Evolutionary conservation across 768 basidiomycete genomes (phyloP).

Genomic region (Amanita polypyramis): DNA sequence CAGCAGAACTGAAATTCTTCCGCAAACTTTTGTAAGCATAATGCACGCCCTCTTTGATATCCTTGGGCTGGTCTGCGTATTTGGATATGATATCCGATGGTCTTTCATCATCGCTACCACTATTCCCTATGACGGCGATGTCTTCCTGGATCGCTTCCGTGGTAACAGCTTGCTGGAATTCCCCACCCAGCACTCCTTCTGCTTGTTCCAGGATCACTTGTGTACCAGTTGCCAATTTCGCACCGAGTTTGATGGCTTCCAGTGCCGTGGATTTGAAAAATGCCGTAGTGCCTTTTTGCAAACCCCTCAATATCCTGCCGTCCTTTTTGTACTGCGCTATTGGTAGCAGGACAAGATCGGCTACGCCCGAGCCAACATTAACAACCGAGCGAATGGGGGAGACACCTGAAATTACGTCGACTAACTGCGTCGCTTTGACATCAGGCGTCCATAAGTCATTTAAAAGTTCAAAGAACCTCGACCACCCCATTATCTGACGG

Average conservation of each 20-base stretch:
- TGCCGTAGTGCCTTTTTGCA: constrained; percentile 88
- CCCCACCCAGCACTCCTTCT: constrained; percentile 80
- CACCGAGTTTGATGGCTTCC: constrained; percentile 92
- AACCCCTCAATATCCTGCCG: constrained; percentile 80
- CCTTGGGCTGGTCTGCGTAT: constrained; percentile 85
- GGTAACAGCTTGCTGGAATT: constrained; percentile 54
- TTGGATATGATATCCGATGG: constrained; percentile 59
- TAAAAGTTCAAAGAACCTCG: constrained; percentile 78
- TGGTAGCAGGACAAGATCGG: constrained; percentile 89
- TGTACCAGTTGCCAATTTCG: constrained; percentile 89
- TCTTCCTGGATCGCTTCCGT: constrained; percentile 55
- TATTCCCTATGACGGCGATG: constrained; percentile 18
- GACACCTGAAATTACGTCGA: constrained; percentile 94
- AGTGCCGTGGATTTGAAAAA: constrained; percentile 93
- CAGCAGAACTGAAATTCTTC: constrained; percentile 83
- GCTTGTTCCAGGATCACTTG: constrained; percentile 96
- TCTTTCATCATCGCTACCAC: constrained; percentile 26
- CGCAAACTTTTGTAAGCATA: constrained; percentile 86
- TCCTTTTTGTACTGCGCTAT: constrained; percentile 98
- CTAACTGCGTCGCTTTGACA: constrained; percentile 96
- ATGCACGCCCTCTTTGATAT: constrained; percentile 80
- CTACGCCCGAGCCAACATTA: constrained; percentile 94
- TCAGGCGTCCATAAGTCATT: constrained; percentile 99
- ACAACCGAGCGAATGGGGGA: constrained; percentile 94
- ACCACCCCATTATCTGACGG: constrained; percentile 86